phyloP scores from a whole-genome alignment of 306 rosid species.

The Acacia confusa region DNA sequence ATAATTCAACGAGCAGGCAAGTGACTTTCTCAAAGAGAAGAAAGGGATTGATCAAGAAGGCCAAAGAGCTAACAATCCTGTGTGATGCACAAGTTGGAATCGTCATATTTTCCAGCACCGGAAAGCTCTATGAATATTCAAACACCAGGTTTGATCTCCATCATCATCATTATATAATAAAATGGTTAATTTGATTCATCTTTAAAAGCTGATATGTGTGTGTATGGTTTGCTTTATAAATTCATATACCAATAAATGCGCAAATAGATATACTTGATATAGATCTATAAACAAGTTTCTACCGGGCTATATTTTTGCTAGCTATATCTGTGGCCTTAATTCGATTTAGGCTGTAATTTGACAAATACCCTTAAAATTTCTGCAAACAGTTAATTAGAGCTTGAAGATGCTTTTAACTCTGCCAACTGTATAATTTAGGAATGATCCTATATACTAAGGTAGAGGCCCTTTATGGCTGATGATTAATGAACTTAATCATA shows the following conservation, averaged over 20 bases:
- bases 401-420: neutral
- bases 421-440: neutral
- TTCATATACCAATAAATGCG: neutral
- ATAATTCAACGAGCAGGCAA: constrained; percentile 73
- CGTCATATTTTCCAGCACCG: constrained; percentile 73
- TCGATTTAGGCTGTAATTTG: neutral
- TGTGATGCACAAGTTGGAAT: constrained; percentile 90
- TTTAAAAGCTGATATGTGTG: neutral
- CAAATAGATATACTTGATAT: neutral
- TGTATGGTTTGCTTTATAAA: neutral
- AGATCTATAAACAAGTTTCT: neutral
- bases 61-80: constrained; percentile 75
- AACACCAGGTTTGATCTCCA: constrained; percentile 55
- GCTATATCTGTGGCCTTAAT: neutral
- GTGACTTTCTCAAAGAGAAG: constrained; percentile 95
- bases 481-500: neutral
- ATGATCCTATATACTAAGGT: neutral
- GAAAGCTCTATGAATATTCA: constrained; percentile 76
- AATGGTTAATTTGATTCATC: neutral
- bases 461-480: neutral
- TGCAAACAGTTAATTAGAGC: neutral
- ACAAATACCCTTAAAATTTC: constrained; percentile 1
- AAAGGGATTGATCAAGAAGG: constrained; percentile 87
- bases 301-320: neutral
- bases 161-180: neutral